Conservation (phyloP, 306 rosid genomes). For the Vigna trinervia region DNA sequence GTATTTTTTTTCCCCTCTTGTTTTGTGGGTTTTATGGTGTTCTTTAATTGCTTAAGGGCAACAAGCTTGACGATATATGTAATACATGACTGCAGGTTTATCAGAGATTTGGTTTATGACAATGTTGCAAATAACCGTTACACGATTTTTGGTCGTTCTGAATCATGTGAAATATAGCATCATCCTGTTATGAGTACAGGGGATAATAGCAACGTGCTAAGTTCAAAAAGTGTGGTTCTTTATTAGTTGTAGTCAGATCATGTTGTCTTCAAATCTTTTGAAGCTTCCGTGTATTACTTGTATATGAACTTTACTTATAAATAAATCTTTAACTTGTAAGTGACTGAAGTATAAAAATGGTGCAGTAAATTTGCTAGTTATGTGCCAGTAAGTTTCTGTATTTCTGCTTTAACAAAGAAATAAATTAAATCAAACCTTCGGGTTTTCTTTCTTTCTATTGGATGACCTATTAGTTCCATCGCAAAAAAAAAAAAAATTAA, state of each 20-base stretch:
- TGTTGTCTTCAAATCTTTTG: constrained; percentile 38
- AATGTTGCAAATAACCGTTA: constrained; percentile 95
- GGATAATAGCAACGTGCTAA: not conserved
- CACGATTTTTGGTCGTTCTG: constrained; percentile 79
- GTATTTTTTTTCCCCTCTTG: not conserved
- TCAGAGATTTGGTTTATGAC: constrained; percentile 80
- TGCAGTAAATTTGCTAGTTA: not conserved
- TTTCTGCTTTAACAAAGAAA: constrained; percentile 22
- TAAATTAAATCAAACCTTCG: constrained; percentile 13
- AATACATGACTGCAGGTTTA: constrained; percentile 63
- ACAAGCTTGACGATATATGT: constrained; percentile 18
- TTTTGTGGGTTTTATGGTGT: not conserved
- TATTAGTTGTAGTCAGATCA: constrained; percentile 1
- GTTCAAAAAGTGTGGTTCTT: constrained; percentile 30
- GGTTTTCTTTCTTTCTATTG: constrained; percentile 9
- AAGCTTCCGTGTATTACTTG: constrained; percentile 18
- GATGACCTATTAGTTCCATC: constrained; percentile 33
- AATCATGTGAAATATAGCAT: constrained; percentile 77
- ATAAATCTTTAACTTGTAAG: not conserved
- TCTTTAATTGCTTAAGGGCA: constrained; percentile 26
- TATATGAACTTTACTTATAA: constrained; percentile 25
- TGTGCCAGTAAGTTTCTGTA: constrained; percentile 18
- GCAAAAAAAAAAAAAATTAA: not conserved
- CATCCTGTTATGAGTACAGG: constrained; percentile 25
- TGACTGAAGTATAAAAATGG: not conserved